Evolutionary conservation across 1,139 yeast species (phyloP).

Genomic region (Lodderomyces jiufengensis): DNA sequence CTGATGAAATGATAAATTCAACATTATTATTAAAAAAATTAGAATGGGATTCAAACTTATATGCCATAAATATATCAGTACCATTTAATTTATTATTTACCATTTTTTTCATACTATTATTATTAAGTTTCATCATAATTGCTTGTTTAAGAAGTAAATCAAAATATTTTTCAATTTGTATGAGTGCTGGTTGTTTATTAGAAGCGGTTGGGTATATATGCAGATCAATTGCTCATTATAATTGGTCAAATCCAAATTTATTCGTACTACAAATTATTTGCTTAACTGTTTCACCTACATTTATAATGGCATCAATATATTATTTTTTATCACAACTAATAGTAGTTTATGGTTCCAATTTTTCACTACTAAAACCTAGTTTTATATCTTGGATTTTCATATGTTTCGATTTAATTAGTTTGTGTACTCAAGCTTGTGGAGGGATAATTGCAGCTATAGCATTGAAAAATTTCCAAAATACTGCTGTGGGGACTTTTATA

Average conservation of each 20-base stretch:
- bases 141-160: slow-evolving; percentile 41
- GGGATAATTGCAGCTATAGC: slow-evolving; percentile 34
- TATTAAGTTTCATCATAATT: slow-evolving; percentile 17
- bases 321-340: slow-evolving; percentile 33
- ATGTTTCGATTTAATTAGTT: slow-evolving; percentile 29
- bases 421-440: slow-evolving; percentile 36
- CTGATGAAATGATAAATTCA: slow-evolving; percentile 32
- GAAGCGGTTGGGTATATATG: slow-evolving; percentile 74
- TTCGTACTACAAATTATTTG: slow-evolving; percentile 33
- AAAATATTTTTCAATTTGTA: slow-evolving; percentile 69
- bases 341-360: slow-evolving; percentile 26
- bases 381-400: slow-evolving; percentile 37
- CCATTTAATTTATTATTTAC: slow-evolving; percentile 25
- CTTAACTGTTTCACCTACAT: slow-evolving; percentile 39
- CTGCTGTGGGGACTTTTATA: slow-evolving; percentile 27
- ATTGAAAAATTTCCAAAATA: slow-evolving; percentile 16
- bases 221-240: slow-evolving; percentile 43
- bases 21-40: slow-evolving; percentile 26
- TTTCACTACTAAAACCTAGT: slow-evolving; percentile 26
- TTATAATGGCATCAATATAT: slow-evolving; percentile 40
- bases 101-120: slow-evolving; percentile 21
- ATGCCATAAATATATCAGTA: slow-evolving; percentile 27
- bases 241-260: slow-evolving; percentile 20
- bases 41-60: slow-evolving; percentile 25
- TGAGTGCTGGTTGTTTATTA: slow-evolving; percentile 55